phyloP scores from a whole-genome alignment of 306 rosid genomes.

The Hippophae gyantsensis region DNA sequence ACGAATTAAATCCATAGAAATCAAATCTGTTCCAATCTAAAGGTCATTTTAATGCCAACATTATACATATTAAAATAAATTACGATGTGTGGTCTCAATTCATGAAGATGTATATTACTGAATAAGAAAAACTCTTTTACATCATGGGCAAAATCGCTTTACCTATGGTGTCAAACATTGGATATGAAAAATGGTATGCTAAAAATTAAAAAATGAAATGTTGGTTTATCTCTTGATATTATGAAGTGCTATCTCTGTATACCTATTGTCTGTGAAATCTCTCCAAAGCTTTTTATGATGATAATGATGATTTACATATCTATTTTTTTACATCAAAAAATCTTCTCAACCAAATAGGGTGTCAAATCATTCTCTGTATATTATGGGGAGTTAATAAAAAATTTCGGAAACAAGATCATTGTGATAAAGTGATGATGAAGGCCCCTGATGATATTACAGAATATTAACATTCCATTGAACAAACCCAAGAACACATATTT shows the following conservation, averaged over 20 bases:
- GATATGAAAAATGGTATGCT: conserved; percentile 5
- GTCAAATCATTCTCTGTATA: background rate
- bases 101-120: background rate
- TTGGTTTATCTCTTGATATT: background rate
- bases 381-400: background rate
- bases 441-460: no score
- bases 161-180: background rate
- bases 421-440: no score
- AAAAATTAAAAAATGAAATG: background rate
- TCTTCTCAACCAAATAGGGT: background rate
- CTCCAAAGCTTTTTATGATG: conserved; percentile 2
- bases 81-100: background rate
- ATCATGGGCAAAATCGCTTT: background rate
- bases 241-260: background rate
- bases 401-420: background rate
- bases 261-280: background rate
- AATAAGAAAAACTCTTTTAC: background rate
- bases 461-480: no score
- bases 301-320: background rate
- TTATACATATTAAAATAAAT: background rate
- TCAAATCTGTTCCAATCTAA: background rate
- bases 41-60: background rate
- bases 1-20: background rate
- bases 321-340: background rate
- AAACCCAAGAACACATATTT: no score